Base-by-base conservation (phyloP, 345 rosid genomes). In the Gossypium raimondii region DNA sequence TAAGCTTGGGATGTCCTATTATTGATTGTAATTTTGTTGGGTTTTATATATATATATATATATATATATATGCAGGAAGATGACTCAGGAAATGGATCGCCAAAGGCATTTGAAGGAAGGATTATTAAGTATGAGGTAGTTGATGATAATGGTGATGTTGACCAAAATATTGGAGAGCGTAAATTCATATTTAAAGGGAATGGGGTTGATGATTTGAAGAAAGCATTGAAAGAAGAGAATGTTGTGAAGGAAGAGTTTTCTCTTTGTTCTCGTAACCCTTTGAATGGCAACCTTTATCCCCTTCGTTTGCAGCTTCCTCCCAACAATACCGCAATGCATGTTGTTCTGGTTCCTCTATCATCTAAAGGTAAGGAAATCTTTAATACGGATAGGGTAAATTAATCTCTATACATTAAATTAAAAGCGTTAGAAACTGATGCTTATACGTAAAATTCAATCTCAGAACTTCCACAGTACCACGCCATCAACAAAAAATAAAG, bases 291-390 rank as follows among this genome's bases (percentile, higher is more conserved):
- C 82, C 89, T 93, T 55, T 85, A 90, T 76, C 97, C 97, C 1
- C 97, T 93, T 63, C 88, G 89, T 34, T 84, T 96, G 75, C 97
- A 92, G 80, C 97, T 96, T 70, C 99, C 99, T 80, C 98, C 99
- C 50, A 91, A 91, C 79, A 93, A 88, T 70, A 81, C 89, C 13
- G 79, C 77, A 44, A 89, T 96, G 97, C 88, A 88, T 18, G 88
- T 96, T 17, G 85, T 96, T 57, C 77, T 96, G 69, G 86, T 93
- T 80, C 97, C 90, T 17, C 81, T 87, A 12, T 78, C 85, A 52
- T 82, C 87, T 38, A 60, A 76, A 82, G 89, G 91, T 89, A 67
- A 78, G 71, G 41, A 34, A 34, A 34, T 34, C 7, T 34, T 4
- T 5, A 7, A 34, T 34, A 34, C 0, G 34, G 38, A 34, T 34